Conservation (phyloP, 1,284 basidiomycete species). For the Lignosus rhinocerotis region DNA sequence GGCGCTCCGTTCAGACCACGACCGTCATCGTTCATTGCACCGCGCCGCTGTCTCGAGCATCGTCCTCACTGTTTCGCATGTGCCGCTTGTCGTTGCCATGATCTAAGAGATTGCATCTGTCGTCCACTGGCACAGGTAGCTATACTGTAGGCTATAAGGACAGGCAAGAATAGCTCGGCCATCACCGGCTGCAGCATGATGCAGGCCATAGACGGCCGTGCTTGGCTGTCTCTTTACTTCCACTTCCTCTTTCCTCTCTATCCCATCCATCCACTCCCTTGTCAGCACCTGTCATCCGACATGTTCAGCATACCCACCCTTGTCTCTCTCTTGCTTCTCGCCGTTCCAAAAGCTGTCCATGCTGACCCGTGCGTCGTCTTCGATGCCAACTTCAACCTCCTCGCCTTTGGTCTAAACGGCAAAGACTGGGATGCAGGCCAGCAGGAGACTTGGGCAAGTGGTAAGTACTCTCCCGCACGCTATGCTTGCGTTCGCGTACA, state of each 20-base stretch:
- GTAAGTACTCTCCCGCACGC: slow-evolving; percentile 35
- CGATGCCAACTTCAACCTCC: slow-evolving; percentile 68
- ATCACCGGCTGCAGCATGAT: too few relatives aligned
- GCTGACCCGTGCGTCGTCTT: slow-evolving; percentile 66
- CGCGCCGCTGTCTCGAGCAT: too few relatives aligned
- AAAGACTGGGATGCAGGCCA: slow-evolving; percentile 75
- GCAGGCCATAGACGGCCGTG: not conserved
- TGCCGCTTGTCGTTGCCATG: too few relatives aligned
- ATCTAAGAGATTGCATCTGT: too few relatives aligned
- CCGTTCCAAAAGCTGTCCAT: slow-evolving; percentile 39
- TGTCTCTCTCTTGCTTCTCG: slow-evolving; percentile 59
- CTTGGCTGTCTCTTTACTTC: not conserved
- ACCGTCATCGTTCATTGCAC: too few relatives aligned
- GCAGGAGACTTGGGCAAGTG: slow-evolving; percentile 62
- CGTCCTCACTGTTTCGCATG: too few relatives aligned
- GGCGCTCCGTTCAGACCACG: too few relatives aligned
- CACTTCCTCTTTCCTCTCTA: slow-evolving; percentile 1
- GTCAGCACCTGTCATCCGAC: slow-evolving; percentile 6
- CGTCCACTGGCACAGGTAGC: too few relatives aligned
- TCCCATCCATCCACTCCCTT: not conserved
- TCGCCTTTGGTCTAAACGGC: slow-evolving; percentile 70
- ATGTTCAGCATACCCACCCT: slow-evolving; percentile 48
- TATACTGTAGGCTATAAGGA: too few relatives aligned
- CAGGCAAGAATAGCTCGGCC: too few relatives aligned
- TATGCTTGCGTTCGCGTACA: not conserved